phyloP scores from a whole-genome alignment of 768 basidiomycete genomes.

The Gloeopeniophorella convolvens region DNA sequence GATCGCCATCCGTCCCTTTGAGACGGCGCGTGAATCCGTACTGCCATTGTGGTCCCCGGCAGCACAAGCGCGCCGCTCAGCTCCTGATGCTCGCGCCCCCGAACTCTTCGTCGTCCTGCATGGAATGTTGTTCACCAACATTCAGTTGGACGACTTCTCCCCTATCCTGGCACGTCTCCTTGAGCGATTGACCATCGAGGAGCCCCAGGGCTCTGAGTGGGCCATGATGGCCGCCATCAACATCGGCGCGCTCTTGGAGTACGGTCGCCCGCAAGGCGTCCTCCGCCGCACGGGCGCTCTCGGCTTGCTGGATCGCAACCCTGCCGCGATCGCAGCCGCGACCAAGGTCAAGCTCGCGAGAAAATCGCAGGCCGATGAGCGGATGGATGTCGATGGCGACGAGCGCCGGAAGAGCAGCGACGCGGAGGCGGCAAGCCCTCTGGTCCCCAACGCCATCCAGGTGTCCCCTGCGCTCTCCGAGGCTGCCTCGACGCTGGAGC shows the following conservation, averaged over 20 bases:
- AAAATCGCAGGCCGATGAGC: slow-evolving; percentile 30
- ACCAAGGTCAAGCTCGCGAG: slow-evolving; percentile 35
- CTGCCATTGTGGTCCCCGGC: slow-evolving; percentile 80
- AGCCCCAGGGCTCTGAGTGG: slow-evolving; percentile 83
- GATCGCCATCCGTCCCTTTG: slow-evolving; percentile 85
- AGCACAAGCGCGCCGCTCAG: slow-evolving; percentile 64
- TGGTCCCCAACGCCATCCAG: slow-evolving; percentile 22
- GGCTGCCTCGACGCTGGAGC: slow-evolving; percentile 24
- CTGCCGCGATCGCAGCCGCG: slow-evolving; percentile 30
- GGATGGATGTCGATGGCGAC: slow-evolving; percentile 63
- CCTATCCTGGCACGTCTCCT: slow-evolving; percentile 77
- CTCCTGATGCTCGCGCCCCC: slow-evolving; percentile 63
- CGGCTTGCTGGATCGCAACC: slow-evolving; percentile 30
- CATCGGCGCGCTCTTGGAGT: slow-evolving; percentile 77
- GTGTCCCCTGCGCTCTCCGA: slow-evolving; percentile 30
- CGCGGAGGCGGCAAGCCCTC: slow-evolving; percentile 25
- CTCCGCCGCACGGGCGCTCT: slow-evolving; percentile 52
- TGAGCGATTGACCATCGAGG: slow-evolving; percentile 80
- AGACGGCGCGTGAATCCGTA: slow-evolving; percentile 83
- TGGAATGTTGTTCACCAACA: slow-evolving; percentile 95
- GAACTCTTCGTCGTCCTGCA: slow-evolving; percentile 91
- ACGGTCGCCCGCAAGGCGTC: slow-evolving; percentile 68
- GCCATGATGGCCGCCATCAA: slow-evolving; percentile 93
- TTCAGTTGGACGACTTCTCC: slow-evolving; percentile 88
- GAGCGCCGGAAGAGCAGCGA: slow-evolving; percentile 24